Base-by-base conservation (phyloP, 1,284 basidiomycete species). In the Fomitopsis schrenkii region DNA sequence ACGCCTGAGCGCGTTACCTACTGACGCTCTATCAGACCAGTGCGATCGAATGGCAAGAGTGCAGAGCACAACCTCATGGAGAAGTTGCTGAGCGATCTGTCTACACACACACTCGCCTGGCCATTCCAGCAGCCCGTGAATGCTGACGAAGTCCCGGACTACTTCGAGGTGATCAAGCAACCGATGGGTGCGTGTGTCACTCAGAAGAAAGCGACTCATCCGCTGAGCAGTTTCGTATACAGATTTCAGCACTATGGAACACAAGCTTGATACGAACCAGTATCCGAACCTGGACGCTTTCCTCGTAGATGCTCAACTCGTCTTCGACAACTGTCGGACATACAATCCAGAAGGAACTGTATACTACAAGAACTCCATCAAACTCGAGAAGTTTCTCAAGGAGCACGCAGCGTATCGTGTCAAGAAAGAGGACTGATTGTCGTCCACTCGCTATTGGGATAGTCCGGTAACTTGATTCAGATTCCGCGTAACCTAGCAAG, bases 221-320 rank as follows among this genome's bases (percentile, higher is more conserved):
- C 5, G n/a, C 42, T 45, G 42, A 45, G 7, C n/a, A 22, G 10
- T 9, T 33, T 42, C 53, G 55, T 33, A 35, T 54, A 30, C 70
- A 95, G 97, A 99, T 74, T 85, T 99, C 62, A 81, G 82, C 58
- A 97, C 94, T 2, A 98, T 99, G 89, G 92, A 95, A 71, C 84
- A 90, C 74, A 98, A 96, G 74, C 85, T 99, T 33, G 92, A 96
- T 62, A 90, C 84, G 55, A 87, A 86, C 67, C 81, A 88, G 67
- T 99, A 98, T 74, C 75, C 82, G 40, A 84, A 83, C 26, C 78
- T 98, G 44, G 90, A 94, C 60, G 81, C 83, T 50, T 95, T 98
- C 72, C 74, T 91, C 7, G 83, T 82, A 19, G 97, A 99, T 72
- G 89, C 90, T 2, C 85, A 88, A 66, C 79, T 95, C 58, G 86